Conservation (phyloP, 2,329 filamentous ascomycete genomes). For the Chaetomiaceae sp. region DNA sequence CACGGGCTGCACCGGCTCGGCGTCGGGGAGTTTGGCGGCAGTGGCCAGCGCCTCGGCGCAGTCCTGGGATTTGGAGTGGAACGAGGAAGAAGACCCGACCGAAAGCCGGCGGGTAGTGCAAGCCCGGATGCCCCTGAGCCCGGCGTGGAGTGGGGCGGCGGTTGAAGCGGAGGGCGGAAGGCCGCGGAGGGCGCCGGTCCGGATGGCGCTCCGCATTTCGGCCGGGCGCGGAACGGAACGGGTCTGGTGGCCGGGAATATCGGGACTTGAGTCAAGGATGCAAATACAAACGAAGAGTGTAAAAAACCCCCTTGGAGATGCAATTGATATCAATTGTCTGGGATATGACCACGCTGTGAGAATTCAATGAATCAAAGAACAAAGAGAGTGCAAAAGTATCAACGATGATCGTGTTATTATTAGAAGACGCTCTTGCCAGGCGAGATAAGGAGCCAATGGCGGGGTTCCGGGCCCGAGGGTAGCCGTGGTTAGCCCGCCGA, state of each 20-base stretch:
- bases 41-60: constrained; percentile 19
- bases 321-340: background rate
- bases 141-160: background rate
- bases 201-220: constrained; percentile 12
- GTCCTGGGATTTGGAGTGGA: constrained; percentile 22
- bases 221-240: background rate
- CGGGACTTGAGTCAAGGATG: background rate
- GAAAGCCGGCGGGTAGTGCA: background rate
- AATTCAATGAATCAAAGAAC: background rate
- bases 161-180: background rate
- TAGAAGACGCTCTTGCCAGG: too few species aligned
- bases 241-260: background rate
- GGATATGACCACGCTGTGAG: too few species aligned
- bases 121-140: background rate
- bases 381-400: background rate
- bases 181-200: constrained; percentile 13
- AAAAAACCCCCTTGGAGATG: background rate
- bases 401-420: background rate
- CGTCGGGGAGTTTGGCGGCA: constrained; percentile 26
- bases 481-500: constrained; percentile 19
- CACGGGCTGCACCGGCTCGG: constrained; percentile 19
- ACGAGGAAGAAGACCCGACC: background rate
- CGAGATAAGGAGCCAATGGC: constrained; percentile 10
- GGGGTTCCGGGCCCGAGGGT: constrained; percentile 16
- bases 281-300: background rate